Conservation (phyloP, 116 monocot genomes). For the Trichopus zeylanicus region DNA sequence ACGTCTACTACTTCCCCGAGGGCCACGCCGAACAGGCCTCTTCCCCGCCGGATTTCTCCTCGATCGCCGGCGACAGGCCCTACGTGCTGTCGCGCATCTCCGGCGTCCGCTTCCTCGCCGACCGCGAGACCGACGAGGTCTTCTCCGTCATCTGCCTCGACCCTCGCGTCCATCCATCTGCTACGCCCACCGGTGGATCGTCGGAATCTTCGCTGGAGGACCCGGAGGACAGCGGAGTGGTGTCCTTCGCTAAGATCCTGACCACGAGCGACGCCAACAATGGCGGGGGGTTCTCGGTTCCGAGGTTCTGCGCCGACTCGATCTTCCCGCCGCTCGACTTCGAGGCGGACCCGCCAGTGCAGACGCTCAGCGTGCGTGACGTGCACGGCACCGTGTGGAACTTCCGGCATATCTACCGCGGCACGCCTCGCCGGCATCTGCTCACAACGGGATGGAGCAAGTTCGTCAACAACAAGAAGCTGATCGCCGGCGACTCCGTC, state of each 20-base stretch:
- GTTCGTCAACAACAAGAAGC: conserved; percentile 48
- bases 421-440: conserved; percentile 45
- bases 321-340: conserved; percentile 45
- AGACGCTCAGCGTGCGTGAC: conserved; percentile 23
- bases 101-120: conserved; percentile 17
- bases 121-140: conserved; percentile 32
- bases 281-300: conserved; percentile 63
- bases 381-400: conserved; percentile 25
- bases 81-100: conserved; percentile 14
- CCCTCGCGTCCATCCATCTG: conserved; percentile 1
- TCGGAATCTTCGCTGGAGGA: not conserved
- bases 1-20: conserved; percentile 52
- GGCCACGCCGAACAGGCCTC: conserved; percentile 52
- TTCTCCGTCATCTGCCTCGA: conserved; percentile 19
- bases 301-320: conserved; percentile 39
- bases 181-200: not conserved
- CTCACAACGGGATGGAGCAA: conserved; percentile 56
- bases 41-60: conserved; percentile 4
- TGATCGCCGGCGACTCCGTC: conserved; percentile 39
- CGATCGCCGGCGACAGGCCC: not conserved
- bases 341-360: conserved; percentile 16
- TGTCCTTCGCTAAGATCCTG: conserved; percentile 29
- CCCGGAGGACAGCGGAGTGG: not conserved
- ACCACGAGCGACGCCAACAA: conserved; percentile 57
- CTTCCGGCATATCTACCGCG: conserved; percentile 54